These are phyloP conservation scores for Acanthochlamys bracteata DNA, from an alignment of 106 monocot genomes.

Conservation along the genomic window DNA sequence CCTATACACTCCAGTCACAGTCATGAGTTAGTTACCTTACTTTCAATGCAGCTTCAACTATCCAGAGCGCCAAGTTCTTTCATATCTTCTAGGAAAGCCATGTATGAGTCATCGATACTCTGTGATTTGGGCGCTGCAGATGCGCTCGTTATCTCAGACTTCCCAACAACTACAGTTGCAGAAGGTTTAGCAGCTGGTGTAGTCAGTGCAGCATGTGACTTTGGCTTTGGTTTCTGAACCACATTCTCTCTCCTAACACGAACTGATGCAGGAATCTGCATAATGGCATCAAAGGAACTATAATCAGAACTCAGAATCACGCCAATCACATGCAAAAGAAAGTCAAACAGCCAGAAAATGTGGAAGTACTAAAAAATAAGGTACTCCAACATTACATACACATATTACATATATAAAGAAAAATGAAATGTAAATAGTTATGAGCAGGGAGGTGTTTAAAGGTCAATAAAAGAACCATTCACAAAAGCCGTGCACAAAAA, in stretches of 20 bases:
- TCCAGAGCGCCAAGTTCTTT: constrained; percentile 92
- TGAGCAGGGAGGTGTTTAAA: neutral
- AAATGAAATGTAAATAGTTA: too few relatives aligned
- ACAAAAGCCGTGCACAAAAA: neutral
- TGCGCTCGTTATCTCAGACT: constrained; percentile 22
- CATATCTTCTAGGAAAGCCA: constrained; percentile 98
- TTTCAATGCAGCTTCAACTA: constrained; percentile 14
- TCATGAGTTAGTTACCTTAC: neutral
- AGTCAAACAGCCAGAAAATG: neutral
- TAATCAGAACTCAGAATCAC: too few relatives aligned
- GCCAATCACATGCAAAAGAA: neutral
- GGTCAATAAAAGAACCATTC: neutral
- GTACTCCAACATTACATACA: too few relatives aligned
- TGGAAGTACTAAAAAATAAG: too few relatives aligned
- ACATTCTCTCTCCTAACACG: constrained; percentile 89
- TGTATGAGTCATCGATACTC: constrained; percentile 88
- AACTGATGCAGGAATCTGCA: constrained; percentile 94
- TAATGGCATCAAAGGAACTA: neutral
- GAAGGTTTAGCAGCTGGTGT: constrained; percentile 20
- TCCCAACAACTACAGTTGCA: constrained; percentile 9
- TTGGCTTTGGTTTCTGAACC: constrained; percentile 59
- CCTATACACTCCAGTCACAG: too few relatives aligned
- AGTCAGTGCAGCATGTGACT: constrained; percentile 22
- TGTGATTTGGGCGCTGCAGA: constrained; percentile 40
- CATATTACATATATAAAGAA: too few relatives aligned